Conservation (phyloP, 1,139 yeast genomes). For the Yamadazyma sp. region DNA sequence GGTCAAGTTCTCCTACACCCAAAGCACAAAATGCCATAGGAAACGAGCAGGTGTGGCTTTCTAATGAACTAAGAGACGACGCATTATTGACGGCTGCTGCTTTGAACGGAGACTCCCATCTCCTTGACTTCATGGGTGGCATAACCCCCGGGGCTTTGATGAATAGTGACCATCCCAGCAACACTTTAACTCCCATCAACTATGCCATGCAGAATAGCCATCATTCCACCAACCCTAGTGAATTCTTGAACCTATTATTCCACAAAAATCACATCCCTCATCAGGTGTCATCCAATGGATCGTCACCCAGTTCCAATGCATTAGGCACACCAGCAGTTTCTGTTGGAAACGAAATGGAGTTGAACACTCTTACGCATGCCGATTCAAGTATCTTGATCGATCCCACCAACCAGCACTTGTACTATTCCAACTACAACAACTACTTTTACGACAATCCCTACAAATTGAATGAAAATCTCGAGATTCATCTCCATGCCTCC, state of each 20-base stretch:
- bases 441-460: conserved; percentile 46
- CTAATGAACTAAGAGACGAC: conserved; percentile 69
- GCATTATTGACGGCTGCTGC: conserved; percentile 75
- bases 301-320: conserved; percentile 8
- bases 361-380: conserved; percentile 2
- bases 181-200: conserved; percentile 6
- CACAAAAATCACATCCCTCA: conserved; percentile 36
- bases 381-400: conserved; percentile 23
- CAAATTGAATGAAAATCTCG: conserved; percentile 41
- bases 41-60: conserved; percentile 57
- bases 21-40: conserved; percentile 13
- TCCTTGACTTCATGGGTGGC: conserved; percentile 51
- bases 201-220: conserved; percentile 6
- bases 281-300: conserved; percentile 6
- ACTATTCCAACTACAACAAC: conserved; percentile 43
- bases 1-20: background rate
- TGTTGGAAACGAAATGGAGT: background rate
- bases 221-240: conserved; percentile 17
- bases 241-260: conserved; percentile 52
- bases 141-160: conserved; percentile 20
- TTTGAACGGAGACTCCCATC: conserved; percentile 60
- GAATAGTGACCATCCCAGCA: conserved; percentile 9
- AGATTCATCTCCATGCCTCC: conserved; percentile 46
- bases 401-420: conserved; percentile 38
- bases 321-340: background rate